Conservation (phyloP, 257 asterid genomes). For the Ajuga chamaepitys region DNA sequence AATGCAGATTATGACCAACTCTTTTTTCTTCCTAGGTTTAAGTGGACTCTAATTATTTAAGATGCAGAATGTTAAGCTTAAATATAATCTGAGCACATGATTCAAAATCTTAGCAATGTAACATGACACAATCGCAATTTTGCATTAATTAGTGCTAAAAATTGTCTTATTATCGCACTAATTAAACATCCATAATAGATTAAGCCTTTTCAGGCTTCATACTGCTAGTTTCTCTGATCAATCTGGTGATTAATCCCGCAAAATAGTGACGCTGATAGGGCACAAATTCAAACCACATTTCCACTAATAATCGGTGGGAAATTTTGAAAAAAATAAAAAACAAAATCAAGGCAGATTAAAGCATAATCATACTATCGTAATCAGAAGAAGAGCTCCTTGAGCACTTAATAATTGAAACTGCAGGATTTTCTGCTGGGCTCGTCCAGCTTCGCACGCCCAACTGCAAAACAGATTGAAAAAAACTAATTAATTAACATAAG, state of each 20-base stretch:
- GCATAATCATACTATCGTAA: conserved; percentile 36
- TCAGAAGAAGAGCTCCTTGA: conserved; percentile 20
- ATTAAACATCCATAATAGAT: background rate
- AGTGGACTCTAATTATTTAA: too few species aligned
- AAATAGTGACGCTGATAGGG: too few species aligned
- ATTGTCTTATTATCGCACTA: background rate
- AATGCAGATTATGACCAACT: background rate
- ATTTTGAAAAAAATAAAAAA: background rate
- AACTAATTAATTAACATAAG: background rate
- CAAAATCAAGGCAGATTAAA: too few species aligned
- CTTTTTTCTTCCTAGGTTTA: too few species aligned
- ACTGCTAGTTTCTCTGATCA: background rate
- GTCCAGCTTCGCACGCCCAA: conserved; percentile 14
- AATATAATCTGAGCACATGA: background rate
- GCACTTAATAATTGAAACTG: conserved; percentile 31
- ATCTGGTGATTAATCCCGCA: too few species aligned
- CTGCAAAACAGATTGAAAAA: conserved; percentile 20
- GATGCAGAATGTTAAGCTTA: too few species aligned
- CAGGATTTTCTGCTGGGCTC: conserved; percentile 18
- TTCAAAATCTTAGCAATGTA: background rate
- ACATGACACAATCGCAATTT: background rate
- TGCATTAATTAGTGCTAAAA: background rate
- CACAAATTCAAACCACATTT: too few species aligned
- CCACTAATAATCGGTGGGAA: background rate
- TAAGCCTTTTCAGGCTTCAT: background rate